These are phyloP conservation scores for Trapa incisa DNA, from an alignment of 345 rosid species.

Conservation along the genomic window DNA sequence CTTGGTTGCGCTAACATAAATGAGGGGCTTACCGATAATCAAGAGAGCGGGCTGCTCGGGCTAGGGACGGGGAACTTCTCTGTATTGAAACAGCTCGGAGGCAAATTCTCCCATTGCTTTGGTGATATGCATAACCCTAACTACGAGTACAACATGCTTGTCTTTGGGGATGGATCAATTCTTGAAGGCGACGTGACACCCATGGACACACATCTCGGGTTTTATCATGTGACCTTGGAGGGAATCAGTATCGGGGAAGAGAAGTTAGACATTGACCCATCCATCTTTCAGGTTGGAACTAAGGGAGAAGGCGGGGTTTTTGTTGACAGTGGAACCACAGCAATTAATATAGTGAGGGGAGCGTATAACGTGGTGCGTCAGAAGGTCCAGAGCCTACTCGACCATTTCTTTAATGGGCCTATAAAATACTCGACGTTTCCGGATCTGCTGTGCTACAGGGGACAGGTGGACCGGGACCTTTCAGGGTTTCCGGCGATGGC, in stretches of 20 bases:
- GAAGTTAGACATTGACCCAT: conserved; percentile 15
- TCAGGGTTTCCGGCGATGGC: conserved; percentile 28
- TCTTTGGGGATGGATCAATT: conserved; percentile 5
- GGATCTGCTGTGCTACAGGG: conserved; percentile 23
- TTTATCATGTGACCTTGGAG: background rate
- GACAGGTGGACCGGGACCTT: conserved; percentile 18
- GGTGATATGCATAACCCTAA: conserved; percentile 3
- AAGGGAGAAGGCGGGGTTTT: conserved; percentile 14
- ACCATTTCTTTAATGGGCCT: background rate
- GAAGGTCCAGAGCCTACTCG: conserved; percentile 4
- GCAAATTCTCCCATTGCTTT: conserved; percentile 8
- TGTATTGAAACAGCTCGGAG: background rate
- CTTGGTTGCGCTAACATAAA: conserved; percentile 47
- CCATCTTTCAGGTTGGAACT: background rate
- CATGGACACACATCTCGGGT: background rate
- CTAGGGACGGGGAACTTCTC: background rate
- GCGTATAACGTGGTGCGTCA: conserved; percentile 3
- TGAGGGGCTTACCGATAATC: conserved; percentile 16
- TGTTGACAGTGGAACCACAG: conserved; percentile 10
- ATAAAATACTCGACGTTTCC: background rate
- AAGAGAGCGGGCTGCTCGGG: conserved; percentile 8
- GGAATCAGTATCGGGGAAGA: conserved; percentile 7
- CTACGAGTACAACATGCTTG: background rate
- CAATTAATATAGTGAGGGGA: background rate
- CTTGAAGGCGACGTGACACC: background rate